Evolutionary conservation across 2,329 filamentous ascomycete species (phyloP).

Genomic region (Colletotrichum zoysiae): DNA sequence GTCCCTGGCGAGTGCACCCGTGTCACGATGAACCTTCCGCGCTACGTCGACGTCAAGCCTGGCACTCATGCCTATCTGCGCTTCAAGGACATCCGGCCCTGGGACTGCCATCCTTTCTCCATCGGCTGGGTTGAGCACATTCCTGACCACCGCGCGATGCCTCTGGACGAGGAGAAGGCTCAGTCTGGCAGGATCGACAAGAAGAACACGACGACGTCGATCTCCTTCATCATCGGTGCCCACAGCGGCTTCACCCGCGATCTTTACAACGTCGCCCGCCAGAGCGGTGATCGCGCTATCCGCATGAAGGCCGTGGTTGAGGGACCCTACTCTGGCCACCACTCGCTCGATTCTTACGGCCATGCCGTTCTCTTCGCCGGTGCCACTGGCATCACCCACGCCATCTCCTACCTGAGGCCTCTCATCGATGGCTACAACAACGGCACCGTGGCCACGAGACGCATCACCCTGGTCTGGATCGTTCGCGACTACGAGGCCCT

Average conservation of each 20-base stretch:
- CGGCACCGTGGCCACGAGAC: constrained; percentile 82
- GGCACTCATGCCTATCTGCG: constrained; percentile 83
- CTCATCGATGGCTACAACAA: constrained; percentile 77
- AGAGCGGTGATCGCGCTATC: constrained; percentile 65
- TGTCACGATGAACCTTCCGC: constrained; percentile 77
- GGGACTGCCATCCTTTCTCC: constrained; percentile 84
- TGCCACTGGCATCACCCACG: constrained; percentile 95
- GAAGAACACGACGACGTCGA: constrained; percentile 62
- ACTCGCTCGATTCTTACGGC: constrained; percentile 91
- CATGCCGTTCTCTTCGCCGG: constrained; percentile 92
- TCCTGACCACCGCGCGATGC: constrained; percentile 54
- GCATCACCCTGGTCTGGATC: constrained; percentile 90
- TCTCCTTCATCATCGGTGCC: constrained; percentile 88
- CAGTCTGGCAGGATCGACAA: constrained; percentile 54
- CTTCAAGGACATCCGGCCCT: constrained; percentile 73
- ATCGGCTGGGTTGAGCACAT: constrained; percentile 78
- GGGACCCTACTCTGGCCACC: constrained; percentile 88
- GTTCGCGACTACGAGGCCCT: constrained; percentile 90
- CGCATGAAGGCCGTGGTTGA: constrained; percentile 82
- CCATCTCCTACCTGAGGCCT: constrained; percentile 87
- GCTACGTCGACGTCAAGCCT: constrained; percentile 73
- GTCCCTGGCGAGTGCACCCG: constrained; percentile 78
- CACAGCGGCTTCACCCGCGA: constrained; percentile 89
- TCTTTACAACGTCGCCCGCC: constrained; percentile 77
- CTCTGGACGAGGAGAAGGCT: constrained; percentile 53